Conservation (phyloP, 371 early-diverging fungal genomes). For the Rhizopus arrhizus region DNA sequence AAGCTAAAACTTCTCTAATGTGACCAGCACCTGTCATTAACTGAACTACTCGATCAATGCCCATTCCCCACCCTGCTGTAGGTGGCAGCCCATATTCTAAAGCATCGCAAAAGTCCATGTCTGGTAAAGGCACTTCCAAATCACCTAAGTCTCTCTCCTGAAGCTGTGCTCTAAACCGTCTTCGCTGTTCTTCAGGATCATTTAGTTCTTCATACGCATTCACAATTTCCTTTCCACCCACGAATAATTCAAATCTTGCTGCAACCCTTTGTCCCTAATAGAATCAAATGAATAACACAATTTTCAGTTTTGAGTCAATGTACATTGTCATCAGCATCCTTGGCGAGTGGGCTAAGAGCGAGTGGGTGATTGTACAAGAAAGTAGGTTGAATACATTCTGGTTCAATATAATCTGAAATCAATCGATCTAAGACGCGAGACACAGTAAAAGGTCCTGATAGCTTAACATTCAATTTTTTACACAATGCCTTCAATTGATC, state of each 20-base stretch:
- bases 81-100: constrained; percentile 97
- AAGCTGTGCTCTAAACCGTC: constrained; percentile 76
- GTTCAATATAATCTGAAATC: constrained; percentile 91
- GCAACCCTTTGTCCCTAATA: constrained; percentile 53
- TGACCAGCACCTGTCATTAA: constrained; percentile 83
- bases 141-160: constrained; percentile 75
- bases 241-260: constrained; percentile 94
- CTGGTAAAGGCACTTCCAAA: constrained; percentile 81
- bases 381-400: constrained; percentile 90
- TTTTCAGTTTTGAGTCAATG: neutral
- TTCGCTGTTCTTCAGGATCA: constrained; percentile 95
- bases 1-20: constrained; percentile 92
- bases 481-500: constrained; percentile 56
- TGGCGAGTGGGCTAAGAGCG: constrained; percentile 94
- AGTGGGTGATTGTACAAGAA: constrained; percentile 92
- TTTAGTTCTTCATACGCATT: constrained; percentile 99
- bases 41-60: constrained; percentile 93
- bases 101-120: constrained; percentile 87
- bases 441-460: constrained; percentile 74
- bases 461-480: constrained; percentile 52
- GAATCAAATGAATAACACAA: neutral
- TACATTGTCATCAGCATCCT: constrained; percentile 56
- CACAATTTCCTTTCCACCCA: constrained; percentile 90
- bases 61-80: constrained; percentile 99
- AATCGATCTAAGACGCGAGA: constrained; percentile 89